Evolutionary conservation across 176 grass and related monocot species (phyloP), one percentile per base, ranked within the genome.

Genomic region (Oryza brachyantha): DNA sequence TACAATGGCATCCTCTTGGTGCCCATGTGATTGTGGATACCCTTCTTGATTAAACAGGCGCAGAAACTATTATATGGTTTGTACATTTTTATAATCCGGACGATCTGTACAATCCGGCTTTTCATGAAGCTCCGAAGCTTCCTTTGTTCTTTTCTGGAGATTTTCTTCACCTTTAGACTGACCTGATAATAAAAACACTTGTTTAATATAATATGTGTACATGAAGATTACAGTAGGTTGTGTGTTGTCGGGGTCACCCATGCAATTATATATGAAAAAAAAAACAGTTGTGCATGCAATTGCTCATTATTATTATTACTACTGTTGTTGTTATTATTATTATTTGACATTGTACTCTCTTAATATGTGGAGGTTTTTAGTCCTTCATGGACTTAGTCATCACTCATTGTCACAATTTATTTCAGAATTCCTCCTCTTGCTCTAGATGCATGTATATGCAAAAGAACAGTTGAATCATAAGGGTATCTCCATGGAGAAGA

Each of bases 1-100:
- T 78, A 42, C 74, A 83, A 28, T 17, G 10, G 59, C 73, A 78
- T 82, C 66, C 79, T 82, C 85, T 45, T 66, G 57, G 79, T 19
- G 79, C 68, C 79, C 79, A 87, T 78, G 73, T 87, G 79, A 31
- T 13, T 46, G 43, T 46, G 74, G 85, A 78, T 78, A 73, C 67
- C 38, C 59, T 66, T 60, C 4, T 72, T 72, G 73, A 87, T 83
- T 87, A 87, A 78, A 82, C 27, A 83, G 77, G 31, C 43, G 31
- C 24, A 22, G 2, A 42, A 42, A 52, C 58, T 54, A 83, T 78
- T 72, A 87, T 73, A 40, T 24, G 24, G 36, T 78, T 87, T 78
- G 79, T 78, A 61, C 36, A 10, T 87, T 86, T 86, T 81, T 79
- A 52, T 83, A 83, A 87, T 83, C 29, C 8, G 19, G 46, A 35